A percentile compares a stretch with the other conserved stretches of the same genome.
Conservation (phyloP, 306 rosid genomes). For the Hylodesmum podocarpum region DNA sequence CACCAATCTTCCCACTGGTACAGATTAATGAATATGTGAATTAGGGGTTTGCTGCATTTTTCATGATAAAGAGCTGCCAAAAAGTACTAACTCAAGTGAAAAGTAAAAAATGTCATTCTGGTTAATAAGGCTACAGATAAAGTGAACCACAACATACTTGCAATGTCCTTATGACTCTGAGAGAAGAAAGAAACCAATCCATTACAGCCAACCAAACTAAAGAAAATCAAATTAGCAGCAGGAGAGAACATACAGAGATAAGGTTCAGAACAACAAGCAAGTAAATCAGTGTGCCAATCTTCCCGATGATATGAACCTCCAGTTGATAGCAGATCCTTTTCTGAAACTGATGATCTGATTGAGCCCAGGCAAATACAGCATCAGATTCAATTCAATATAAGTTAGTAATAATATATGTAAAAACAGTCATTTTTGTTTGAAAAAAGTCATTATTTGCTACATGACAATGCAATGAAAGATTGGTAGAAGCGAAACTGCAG, state of each 20-base stretch:
- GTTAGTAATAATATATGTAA: constrained; percentile 3
- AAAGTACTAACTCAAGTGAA: background rate
- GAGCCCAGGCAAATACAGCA: constrained; percentile 29
- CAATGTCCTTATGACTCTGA: background rate
- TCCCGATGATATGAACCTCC: constrained; percentile 61
- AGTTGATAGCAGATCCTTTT: constrained; percentile 58
- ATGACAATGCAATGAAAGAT: constrained; percentile 4
- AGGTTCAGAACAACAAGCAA: constrained; percentile 92
- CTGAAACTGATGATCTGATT: constrained; percentile 58
- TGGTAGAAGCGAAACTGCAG: constrained; percentile 6
- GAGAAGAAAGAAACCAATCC: background rate
- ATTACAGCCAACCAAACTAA: background rate
- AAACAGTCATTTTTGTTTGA: background rate
- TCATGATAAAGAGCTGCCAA: background rate
- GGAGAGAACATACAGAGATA: constrained; percentile 68
- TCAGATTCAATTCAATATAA: constrained; percentile 20
- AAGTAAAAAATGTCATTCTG: background rate
- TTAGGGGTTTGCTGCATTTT: background rate
- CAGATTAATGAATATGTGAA: background rate
- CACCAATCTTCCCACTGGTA: background rate
- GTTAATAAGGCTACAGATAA: background rate
- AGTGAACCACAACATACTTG: background rate
- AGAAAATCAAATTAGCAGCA: constrained; percentile 1
- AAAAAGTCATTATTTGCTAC: background rate
- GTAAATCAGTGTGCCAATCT: constrained; percentile 93